A percentile compares a stretch with the other conserved stretches of the same genome.
These are phyloP conservation scores for Pichia sp. DNA, from an alignment of 1,139 yeast species.

Conservation along the genomic window DNA sequence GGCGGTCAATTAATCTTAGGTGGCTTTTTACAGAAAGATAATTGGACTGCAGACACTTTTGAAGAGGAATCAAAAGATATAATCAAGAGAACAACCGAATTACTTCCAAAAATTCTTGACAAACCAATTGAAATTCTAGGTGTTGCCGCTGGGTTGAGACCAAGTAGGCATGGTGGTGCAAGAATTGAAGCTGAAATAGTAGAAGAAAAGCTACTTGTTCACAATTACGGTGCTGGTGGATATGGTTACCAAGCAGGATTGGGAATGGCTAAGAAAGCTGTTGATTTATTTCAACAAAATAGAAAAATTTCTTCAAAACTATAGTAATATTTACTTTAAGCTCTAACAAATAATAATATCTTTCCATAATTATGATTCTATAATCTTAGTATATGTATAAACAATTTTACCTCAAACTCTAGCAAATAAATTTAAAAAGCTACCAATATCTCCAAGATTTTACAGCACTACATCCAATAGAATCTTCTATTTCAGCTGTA, in stretches of 20 bases:
- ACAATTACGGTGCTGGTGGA: conserved; percentile 73
- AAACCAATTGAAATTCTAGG: conserved; percentile 43
- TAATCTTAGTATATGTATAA: no score
- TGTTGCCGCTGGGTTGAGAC: conserved; percentile 63
- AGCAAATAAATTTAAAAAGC: conserved; percentile 1
- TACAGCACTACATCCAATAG: conserved; percentile 36
- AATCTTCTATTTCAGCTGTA: conserved; percentile 42
- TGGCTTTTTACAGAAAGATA: conserved; percentile 54
- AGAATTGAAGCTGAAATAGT: conserved; percentile 47
- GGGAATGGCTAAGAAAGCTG: conserved; percentile 53
- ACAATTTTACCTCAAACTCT: no score
- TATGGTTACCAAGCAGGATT: conserved; percentile 70
- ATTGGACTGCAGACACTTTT: conserved; percentile 52
- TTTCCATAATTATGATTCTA: neutral
- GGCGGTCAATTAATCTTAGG: conserved; percentile 58
- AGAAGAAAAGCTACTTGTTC: conserved; percentile 41
- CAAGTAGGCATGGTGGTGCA: conserved; percentile 64
- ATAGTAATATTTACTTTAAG: neutral
- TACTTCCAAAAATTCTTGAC: conserved; percentile 46
- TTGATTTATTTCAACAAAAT: conserved; percentile 18
- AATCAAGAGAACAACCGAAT: conserved; percentile 44
- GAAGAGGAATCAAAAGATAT: conserved; percentile 51
- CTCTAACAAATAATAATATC: neutral
- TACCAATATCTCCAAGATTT: conserved; percentile 60
- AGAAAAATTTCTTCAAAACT: conserved; percentile 6